Evolutionary conservation across 192 early-diverging fungal genomes (phyloP).

Genomic region (Chytriomyces sp.): DNA sequence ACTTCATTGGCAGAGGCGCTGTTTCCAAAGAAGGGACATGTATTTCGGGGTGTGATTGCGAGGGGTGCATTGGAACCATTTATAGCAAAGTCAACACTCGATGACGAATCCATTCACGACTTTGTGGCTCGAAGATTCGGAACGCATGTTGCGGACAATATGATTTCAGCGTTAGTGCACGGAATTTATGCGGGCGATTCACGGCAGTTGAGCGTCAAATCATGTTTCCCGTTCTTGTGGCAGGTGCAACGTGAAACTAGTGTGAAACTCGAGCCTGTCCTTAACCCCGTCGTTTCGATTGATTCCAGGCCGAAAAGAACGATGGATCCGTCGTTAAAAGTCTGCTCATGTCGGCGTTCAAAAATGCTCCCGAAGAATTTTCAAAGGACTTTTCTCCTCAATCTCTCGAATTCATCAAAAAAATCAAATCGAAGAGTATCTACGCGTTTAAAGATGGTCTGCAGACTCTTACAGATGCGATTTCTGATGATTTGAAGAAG

Average conservation of each 20-base stretch:
- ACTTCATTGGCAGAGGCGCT: constrained; percentile 48
- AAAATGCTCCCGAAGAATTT: constrained; percentile 28
- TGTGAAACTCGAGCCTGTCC: constrained; percentile 47
- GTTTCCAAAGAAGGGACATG: constrained; percentile 35
- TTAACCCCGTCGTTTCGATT: constrained; percentile 18
- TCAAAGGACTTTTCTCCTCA: constrained; percentile 25
- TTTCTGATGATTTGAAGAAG: constrained; percentile 57
- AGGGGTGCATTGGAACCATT: constrained; percentile 67
- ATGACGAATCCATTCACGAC: constrained; percentile 86
- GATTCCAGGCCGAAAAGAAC: constrained; percentile 31
- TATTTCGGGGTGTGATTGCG: constrained; percentile 62
- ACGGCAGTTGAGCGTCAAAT: constrained; percentile 74
- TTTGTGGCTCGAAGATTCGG: constrained; percentile 85
- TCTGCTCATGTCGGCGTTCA: constrained; percentile 12
- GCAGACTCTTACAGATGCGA: constrained; percentile 66
- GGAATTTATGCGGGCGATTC: constrained; percentile 94
- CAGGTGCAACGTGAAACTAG: constrained; percentile 68
- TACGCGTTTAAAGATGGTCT: constrained; percentile 84
- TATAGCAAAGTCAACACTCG: constrained; percentile 17
- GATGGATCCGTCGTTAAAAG: constrained; percentile 43
- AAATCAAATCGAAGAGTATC: constrained; percentile 70
- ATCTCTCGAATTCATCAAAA: constrained; percentile 63
- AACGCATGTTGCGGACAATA: constrained; percentile 71
- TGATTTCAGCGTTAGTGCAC: constrained; percentile 88
- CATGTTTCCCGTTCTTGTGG: constrained; percentile 75